Percentiles rank a stretch among this genome's conserved stretches.
phyloP scores from a whole-genome alignment of 352 stramenopile genomes.

The Globisporangium splendens region DNA sequence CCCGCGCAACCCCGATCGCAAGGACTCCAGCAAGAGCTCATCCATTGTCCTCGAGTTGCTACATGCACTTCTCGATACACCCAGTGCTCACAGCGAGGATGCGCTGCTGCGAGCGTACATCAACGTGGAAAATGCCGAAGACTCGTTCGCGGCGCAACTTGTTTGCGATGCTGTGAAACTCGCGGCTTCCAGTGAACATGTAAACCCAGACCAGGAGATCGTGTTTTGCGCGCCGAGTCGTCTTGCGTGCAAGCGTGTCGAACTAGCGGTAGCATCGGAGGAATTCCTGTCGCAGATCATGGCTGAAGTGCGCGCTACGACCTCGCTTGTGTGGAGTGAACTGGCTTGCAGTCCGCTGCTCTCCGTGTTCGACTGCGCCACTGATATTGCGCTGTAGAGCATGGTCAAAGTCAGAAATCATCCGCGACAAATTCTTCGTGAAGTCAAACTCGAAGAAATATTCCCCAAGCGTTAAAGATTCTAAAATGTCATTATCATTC shows the following conservation, averaged over 20 bases:
- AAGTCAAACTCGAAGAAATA: too few relatives aligned
- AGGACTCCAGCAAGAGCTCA: conserved; percentile 5
- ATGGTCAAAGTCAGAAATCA: too few relatives aligned
- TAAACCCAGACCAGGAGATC: neutral
- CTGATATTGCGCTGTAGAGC: neutral
- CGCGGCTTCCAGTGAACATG: neutral
- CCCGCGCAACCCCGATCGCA: conserved; percentile 1
- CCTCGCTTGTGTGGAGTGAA: neutral
- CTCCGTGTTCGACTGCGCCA: neutral
- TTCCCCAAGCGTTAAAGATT: neutral
- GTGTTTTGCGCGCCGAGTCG: conserved; percentile 11
- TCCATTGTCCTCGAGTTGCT: conserved; percentile 8
- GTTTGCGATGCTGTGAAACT: conserved; percentile 9
- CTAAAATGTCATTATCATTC: neutral
- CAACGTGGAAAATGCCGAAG: neutral
- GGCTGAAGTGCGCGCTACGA: neutral
- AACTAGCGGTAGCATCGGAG: neutral
- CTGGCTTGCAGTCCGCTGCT: conserved; percentile 1
- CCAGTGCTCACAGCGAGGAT: neutral
- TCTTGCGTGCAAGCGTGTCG: neutral
- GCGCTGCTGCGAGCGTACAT: neutral
- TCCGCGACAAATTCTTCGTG: too few relatives aligned
- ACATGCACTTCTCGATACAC: conserved; percentile 5
- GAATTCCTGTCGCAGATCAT: conserved; percentile 9
- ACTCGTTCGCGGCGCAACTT: neutral